phyloP scores from a whole-genome alignment of 2,329 filamentous ascomycete genomes.

The Zymoseptoria brevis region DNA sequence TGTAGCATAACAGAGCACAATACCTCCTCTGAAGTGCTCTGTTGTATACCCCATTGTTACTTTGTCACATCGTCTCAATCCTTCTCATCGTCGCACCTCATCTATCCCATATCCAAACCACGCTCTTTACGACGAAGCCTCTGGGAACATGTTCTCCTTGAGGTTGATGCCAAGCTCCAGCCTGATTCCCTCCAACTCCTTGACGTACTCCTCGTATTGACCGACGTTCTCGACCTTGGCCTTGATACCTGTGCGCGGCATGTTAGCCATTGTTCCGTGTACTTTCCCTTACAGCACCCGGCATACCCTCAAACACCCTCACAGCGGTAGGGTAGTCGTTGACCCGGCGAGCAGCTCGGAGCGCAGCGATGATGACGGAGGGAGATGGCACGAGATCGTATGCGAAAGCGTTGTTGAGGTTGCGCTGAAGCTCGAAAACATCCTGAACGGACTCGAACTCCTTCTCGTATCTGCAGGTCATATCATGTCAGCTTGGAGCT shows the following conservation, averaged over 20 bases:
- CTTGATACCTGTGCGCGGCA: conserved; percentile 66
- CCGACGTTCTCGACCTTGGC: conserved; percentile 98
- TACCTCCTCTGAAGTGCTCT: conserved; percentile 4
- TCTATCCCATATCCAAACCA: conserved; percentile 1
- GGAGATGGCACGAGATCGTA: conserved; percentile 98
- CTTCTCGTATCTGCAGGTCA: conserved; percentile 85
- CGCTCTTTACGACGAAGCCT: conserved; percentile 26
- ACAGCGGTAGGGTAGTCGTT: conserved; percentile 98
- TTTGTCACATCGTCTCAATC: conserved; percentile 3
- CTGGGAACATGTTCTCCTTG: conserved; percentile 87
- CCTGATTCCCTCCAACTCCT: conserved; percentile 83
- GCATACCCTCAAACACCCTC: conserved; percentile 89
- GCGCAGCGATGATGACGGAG: conserved; percentile 79
- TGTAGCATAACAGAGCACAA: conserved; percentile 16
- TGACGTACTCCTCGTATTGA: conserved; percentile 94
- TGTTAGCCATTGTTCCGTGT: conserved; percentile 1
- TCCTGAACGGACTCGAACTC: conserved; percentile 97
- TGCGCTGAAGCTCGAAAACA: conserved; percentile 96
- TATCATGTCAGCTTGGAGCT: conserved; percentile 1
- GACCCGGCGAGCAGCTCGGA: conserved; percentile 88
- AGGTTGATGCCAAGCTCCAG: conserved; percentile 88
- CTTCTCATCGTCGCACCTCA: conserved; percentile 1
- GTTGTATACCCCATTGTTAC: conserved; percentile 10
- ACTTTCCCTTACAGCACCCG: background rate
- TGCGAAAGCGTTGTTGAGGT: conserved; percentile 98